A percentile compares a stretch with the other conserved stretches of the same genome.
Conservation (phyloP, 1,284 basidiomycete genomes). For the Phellopilus nigrolimitatus region DNA sequence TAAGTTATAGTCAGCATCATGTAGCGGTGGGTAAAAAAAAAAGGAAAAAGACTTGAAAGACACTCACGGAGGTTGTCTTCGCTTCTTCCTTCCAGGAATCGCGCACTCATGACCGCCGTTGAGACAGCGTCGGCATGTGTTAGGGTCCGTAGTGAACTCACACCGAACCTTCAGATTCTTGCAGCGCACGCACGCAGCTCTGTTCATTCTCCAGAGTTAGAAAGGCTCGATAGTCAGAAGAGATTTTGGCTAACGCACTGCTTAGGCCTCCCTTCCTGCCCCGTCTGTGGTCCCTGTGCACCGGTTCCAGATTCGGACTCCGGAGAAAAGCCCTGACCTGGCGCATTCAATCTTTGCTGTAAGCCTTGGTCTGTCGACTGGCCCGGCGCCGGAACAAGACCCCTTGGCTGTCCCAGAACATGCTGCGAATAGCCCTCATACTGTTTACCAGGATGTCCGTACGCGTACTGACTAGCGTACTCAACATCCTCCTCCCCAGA, state of each 20-base stretch:
- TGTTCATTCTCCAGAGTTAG: neutral
- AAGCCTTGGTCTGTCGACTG: neutral
- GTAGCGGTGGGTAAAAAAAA: neutral
- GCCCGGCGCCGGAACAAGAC: neutral
- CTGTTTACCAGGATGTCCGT: neutral
- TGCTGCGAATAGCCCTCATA: neutral
- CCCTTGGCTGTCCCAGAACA: neutral
- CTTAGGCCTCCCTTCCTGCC: conserved; percentile 9
- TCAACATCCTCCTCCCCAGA: conserved; percentile 14
- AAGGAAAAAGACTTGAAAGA: neutral
- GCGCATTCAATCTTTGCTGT: neutral
- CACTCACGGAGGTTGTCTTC: conserved; percentile 18
- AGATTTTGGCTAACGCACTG: neutral
- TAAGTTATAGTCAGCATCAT: neutral
- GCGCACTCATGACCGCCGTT: conserved; percentile 19
- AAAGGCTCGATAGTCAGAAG: neutral
- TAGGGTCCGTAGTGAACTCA: conserved; percentile 19
- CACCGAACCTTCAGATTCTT: conserved; percentile 20
- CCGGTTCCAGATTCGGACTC: neutral
- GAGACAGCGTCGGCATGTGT: conserved; percentile 16
- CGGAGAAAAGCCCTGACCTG: neutral
- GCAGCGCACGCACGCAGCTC: conserved; percentile 17
- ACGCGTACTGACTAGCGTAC: neutral
- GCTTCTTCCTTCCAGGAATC: conserved; percentile 18
- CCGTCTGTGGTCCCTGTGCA: neutral